Percentiles rank a stretch among this genome's conserved stretches.
These are phyloP conservation scores for Neurospora sp. DNA, from an alignment of 495 filamentous ascomycete genomes.

Conservation along the genomic window DNA sequence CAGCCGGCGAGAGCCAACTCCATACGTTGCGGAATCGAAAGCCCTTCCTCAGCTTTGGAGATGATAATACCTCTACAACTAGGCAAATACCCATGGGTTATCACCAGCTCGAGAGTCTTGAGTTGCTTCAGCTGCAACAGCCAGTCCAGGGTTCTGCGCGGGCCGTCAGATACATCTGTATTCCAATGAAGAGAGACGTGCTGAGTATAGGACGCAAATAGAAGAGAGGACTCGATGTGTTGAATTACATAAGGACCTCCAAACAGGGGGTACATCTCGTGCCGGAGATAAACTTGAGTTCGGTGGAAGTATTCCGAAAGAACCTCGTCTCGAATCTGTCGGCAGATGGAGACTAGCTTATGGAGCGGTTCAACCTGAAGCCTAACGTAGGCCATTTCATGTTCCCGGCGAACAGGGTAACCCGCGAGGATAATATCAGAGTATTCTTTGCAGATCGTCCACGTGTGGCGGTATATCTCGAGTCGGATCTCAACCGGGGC, in stretches of 20 bases:
- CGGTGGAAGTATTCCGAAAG: not conserved
- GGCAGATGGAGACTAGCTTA: not conserved
- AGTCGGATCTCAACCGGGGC: not conserved
- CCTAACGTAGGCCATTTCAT: not conserved
- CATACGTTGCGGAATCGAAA: not conserved
- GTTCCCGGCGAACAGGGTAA: too few relatives aligned
- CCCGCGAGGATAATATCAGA: too few relatives aligned
- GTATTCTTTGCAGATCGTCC: not conserved
- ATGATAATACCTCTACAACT: too few relatives aligned
- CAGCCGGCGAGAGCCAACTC: fast-evolving
- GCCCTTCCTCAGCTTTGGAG: too few relatives aligned
- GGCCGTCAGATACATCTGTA: not conserved
- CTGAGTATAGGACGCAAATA: not conserved
- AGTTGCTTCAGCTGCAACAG: not conserved
- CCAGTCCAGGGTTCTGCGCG: not conserved
- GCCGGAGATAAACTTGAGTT: not conserved
- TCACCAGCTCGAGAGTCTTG: not conserved
- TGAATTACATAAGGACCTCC: too few relatives aligned
- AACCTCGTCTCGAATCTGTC: not conserved
- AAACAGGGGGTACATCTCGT: too few relatives aligned
- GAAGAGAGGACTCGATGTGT: not conserved
- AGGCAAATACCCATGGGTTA: not conserved
- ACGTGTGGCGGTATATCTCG: not conserved
- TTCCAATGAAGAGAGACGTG: not conserved
- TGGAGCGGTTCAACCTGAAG: not conserved